phyloP scores from a whole-genome alignment of 768 basidiomycete species.

The Lentinula sp. region DNA sequence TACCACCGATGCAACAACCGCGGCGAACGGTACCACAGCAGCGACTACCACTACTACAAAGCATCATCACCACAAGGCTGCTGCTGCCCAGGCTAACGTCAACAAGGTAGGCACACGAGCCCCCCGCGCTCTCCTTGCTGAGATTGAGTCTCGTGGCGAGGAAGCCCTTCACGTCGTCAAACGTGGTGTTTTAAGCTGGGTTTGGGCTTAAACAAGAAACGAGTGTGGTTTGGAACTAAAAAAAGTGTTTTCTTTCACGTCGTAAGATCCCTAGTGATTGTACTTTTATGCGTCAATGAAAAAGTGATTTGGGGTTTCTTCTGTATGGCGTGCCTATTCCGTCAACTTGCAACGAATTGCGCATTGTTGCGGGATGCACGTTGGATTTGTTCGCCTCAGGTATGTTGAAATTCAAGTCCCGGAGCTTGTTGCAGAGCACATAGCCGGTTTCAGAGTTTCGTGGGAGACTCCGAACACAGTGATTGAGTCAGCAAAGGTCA shows the following conservation, averaged over 20 bases:
- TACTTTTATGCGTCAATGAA: neutral
- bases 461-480: no score
- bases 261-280: conserved; percentile 2
- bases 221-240: neutral
- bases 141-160: conserved; percentile 19
- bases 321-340: neutral
- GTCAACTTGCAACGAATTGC: neutral
- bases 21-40: conserved; percentile 6
- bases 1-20: neutral
- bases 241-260: neutral
- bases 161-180: neutral
- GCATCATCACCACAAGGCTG: neutral
- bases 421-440: neutral
- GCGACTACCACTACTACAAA: neutral
- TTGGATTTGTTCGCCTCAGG: neutral
- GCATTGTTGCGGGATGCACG: neutral
- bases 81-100: neutral
- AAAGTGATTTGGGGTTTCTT: conserved; percentile 1
- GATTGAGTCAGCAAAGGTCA: neutral
- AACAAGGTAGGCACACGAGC: conserved; percentile 26
- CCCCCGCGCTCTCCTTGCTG: conserved; percentile 27
- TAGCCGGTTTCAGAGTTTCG: no score
- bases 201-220: neutral
- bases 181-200: conserved; percentile 1
- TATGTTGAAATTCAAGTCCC: neutral